phyloP scores from a whole-genome alignment of 1,284 basidiomycete species.

The Xerocomus cyaneibrunnescens region DNA sequence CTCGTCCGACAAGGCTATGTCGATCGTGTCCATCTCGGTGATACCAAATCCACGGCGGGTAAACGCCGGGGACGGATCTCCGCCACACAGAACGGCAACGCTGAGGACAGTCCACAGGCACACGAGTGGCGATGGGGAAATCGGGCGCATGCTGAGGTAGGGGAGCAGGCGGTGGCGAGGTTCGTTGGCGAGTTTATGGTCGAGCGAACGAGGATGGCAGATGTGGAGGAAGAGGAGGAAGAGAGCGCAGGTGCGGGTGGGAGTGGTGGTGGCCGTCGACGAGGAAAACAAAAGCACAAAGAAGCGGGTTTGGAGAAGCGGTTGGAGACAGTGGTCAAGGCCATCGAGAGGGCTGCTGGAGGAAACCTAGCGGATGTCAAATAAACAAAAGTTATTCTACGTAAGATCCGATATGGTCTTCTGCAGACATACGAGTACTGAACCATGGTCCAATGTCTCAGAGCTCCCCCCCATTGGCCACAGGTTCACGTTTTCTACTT shows the following conservation, averaged over 20 bases:
- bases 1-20: conserved; percentile 68
- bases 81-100: conserved; percentile 45
- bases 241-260: conserved; percentile 34
- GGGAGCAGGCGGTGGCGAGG: conserved; percentile 59
- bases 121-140: conserved; percentile 80
- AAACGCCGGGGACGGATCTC: conserved; percentile 53
- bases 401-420: no score
- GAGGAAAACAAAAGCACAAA: conserved; percentile 25
- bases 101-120: conserved; percentile 47
- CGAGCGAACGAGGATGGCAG: conserved; percentile 40
- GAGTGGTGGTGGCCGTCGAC: conserved; percentile 11
- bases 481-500: no score
- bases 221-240: conserved; percentile 43
- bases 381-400: no score
- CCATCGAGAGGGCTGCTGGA: conserved; percentile 62
- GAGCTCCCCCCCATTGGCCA: no score
- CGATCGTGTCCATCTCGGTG: conserved; percentile 55
- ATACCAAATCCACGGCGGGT: conserved; percentile 38
- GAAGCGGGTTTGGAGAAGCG: conserved; percentile 33
- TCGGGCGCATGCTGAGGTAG: conserved; percentile 70
- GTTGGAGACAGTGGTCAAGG: conserved; percentile 50
- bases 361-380: conserved; percentile 48
- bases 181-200: conserved; percentile 80
- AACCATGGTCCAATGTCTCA: no score
- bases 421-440: no score